Conservation (phyloP, 345 rosid genomes). For the Euphorbia pulcherrima region DNA sequence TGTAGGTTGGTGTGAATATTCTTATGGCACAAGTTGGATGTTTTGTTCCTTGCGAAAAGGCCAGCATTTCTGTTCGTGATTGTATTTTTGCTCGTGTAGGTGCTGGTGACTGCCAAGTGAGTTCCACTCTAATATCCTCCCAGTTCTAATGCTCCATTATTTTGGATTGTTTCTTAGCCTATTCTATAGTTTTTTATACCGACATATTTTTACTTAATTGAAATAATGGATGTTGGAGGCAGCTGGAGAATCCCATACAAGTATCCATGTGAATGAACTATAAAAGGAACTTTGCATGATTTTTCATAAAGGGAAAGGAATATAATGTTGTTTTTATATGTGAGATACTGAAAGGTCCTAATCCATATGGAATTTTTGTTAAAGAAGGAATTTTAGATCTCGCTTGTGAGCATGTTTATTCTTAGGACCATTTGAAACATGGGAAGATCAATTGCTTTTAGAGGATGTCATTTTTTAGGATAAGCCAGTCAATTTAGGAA, state of each 20-base stretch:
- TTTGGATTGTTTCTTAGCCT: neutral
- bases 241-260: neutral
- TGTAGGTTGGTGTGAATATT: constrained; percentile 83
- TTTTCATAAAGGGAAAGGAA: neutral
- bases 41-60: constrained; percentile 93
- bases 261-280: neutral
- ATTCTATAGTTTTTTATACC: neutral
- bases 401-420: neutral
- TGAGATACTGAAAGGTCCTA: neutral
- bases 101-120: constrained; percentile 98
- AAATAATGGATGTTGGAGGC: neutral
- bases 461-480: neutral
- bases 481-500: neutral
- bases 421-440: neutral
- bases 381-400: neutral
- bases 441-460: neutral
- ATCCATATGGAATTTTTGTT: neutral
- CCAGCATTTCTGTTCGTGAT: constrained; percentile 83
- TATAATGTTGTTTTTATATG: neutral
- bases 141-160: neutral
- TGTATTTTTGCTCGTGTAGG: constrained; percentile 98
- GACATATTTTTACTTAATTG: neutral
- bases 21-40: constrained; percentile 99
- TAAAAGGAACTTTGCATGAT: neutral
- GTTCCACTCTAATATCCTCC: constrained; percentile 27